Evolutionary conservation across 345 rosid genomes (phyloP), one percentile per base, ranked within the genome.

Genomic region (Brassica rapa): DNA sequence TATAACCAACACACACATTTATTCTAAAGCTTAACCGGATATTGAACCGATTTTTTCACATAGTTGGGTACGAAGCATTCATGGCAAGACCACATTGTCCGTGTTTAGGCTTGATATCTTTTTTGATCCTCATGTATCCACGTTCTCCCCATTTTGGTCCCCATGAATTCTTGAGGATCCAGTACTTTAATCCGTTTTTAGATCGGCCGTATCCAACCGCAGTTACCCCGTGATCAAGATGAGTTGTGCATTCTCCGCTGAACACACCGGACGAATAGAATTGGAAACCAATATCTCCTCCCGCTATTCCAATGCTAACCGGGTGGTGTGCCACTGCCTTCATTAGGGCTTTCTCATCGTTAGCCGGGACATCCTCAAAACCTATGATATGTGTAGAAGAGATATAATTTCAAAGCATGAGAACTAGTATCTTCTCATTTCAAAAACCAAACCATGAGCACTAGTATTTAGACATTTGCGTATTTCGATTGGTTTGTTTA

Each of bases 121-220:
- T 85, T 43, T 69, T 56, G 49, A 90, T 82, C 81, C 85, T 86
- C 75, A 88, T 83, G 57, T 89, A 89, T 4, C 96, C 96, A 8
- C 39, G 49, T 46, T 90, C 96, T 3, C 96, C 96, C 91, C 90
- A 90, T 0, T 62, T 70, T 8, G 10, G 6, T 8, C 91, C 93
- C 93, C 96, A 90, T 0, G 96, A 90, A 8, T 90, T 90, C 68
- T 86, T 90, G 7, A 82, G 74, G 71, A 83, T 46, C 96, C 96
- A 89, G 68, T 83, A 87, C 77, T 89, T 83, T 0, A 72, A 77
- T 37, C 83, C 80, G 3, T 69, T 82, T 0, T 6, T 55, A 0
- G 49, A 33, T 9, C 46, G 59, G 8, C 89, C 89, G 46, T 87
- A 90, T 43, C 96, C 96, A n/a, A 89, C 78, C 0, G 72, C 82